Evolutionary conservation across 805 yeast species (phyloP).

Genomic region (Hanseniaspora guilliermondii): DNA sequence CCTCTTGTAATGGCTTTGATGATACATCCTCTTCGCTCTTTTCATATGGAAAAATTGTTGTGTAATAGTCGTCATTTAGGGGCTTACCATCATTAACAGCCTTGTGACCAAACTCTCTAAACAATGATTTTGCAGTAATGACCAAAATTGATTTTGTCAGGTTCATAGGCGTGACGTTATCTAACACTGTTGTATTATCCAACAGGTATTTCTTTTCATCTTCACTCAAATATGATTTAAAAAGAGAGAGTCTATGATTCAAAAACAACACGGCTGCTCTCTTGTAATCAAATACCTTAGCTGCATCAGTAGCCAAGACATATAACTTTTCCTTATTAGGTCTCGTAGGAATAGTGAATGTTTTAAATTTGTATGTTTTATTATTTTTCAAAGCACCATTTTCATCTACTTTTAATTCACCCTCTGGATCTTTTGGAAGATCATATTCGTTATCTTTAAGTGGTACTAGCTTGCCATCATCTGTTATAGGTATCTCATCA

Average conservation of each 20-base stretch:
- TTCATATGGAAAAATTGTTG: neutral
- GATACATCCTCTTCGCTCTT: conserved; percentile 26
- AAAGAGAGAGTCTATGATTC: conserved; percentile 68
- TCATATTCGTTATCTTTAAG: conserved; percentile 67
- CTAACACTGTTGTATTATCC: conserved; percentile 18
- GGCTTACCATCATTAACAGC: conserved; percentile 68
- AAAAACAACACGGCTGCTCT: conserved; percentile 72
- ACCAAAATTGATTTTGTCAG: conserved; percentile 56
- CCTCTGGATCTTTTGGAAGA: conserved; percentile 64
- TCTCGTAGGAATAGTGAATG: conserved; percentile 37
- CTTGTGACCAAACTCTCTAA: conserved; percentile 82
- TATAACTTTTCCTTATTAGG: conserved; percentile 53
- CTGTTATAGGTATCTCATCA: conserved; percentile 37
- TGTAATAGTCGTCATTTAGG: conserved; percentile 82
- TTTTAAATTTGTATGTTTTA: conserved; percentile 58
- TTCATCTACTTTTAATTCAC: conserved; percentile 57
- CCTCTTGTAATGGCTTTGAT: neutral
- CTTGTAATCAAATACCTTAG: conserved; percentile 85
- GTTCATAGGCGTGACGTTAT: conserved; percentile 3
- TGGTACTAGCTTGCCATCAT: conserved; percentile 52
- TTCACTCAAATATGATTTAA: conserved; percentile 59
- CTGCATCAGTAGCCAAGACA: conserved; percentile 93
- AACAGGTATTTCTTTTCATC: conserved; percentile 76
- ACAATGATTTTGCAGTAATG: conserved; percentile 81
- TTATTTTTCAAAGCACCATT: conserved; percentile 59